phyloP scores from a whole-genome alignment of 2,329 filamentous ascomycete genomes.

The Cyphellophora europaea region DNA sequence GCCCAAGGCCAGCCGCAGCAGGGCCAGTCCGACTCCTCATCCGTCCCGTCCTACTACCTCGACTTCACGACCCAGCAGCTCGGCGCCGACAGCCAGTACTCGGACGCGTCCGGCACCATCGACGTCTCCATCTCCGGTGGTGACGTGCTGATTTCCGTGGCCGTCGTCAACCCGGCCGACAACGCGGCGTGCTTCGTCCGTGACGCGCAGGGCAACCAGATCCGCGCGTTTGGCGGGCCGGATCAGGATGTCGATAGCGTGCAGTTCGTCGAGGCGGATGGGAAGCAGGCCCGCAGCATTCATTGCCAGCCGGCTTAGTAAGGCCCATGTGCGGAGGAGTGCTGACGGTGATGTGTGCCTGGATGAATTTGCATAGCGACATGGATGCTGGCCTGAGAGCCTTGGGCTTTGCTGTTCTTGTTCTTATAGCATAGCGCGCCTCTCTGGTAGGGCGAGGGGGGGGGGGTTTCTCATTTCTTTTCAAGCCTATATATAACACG shows the following conservation, averaged over 20 bases:
- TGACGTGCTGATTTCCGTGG: not conserved
- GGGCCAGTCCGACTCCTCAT: too few relatives aligned
- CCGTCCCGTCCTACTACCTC: too few relatives aligned
- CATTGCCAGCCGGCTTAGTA: not conserved
- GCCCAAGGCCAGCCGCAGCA: too few relatives aligned
- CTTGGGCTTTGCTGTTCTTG: too few relatives aligned
- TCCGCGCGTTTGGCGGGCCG: conserved; percentile 1
- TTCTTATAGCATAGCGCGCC: too few relatives aligned
- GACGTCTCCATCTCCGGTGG: too few relatives aligned
- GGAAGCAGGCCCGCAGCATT: conserved; percentile 1
- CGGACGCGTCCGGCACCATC: too few relatives aligned
- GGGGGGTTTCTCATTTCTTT: too few relatives aligned
- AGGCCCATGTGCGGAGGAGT: not conserved
- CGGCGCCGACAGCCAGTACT: not conserved
- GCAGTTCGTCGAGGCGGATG: conserved; percentile 1
- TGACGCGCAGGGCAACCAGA: conserved; percentile 1
- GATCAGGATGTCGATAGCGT: conserved; percentile 1
- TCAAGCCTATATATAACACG: too few relatives aligned
- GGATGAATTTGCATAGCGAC: not conserved
- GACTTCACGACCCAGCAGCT: too few relatives aligned
- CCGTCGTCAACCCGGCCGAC: not conserved
- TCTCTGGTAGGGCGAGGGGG: too few relatives aligned
- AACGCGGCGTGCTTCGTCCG: not conserved
- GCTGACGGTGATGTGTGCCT: not conserved
- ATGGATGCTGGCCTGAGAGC: too few relatives aligned